Evolutionary conservation across 495 filamentous ascomycete species (phyloP), one percentile per base, ranked within the genome.

Genomic region (Pyronema omphalodes): DNA sequence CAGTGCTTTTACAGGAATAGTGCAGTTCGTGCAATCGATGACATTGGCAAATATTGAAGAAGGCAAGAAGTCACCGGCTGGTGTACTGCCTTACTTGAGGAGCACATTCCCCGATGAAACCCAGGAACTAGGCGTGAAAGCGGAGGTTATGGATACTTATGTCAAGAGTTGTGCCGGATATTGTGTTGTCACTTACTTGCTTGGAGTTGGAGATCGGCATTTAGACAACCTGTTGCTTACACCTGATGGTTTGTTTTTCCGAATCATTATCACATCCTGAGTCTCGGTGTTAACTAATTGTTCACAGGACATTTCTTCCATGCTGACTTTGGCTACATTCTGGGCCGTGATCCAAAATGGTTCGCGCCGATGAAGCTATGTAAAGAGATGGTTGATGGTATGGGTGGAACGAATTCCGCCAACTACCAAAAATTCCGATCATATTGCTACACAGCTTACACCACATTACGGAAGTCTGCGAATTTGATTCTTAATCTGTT

Each of bases 371-470:
- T 99, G 81, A 99, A 99, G 62, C 77, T 99, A 17, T 86, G 83
- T 68, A 86, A 87, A 61, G 91, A 99, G 64, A 99, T 99, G 91
- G 83, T 95, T 11, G 91, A 96, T 60, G 89, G 88, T 51, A 95
- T 99, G 91, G 91, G 91, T 53, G 88, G 93, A 6, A 72, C 78
- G 4, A 73, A 74, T 29, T 84, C 81, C 23, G 76, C 81, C 14
- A 78, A 93, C 46, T 96, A 93, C 64, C 68, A 78, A 11, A 76
- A 83, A 44, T 99, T 96, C 68, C 87, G 88, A 63, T 82, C 87
- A 60, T 93, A 95, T 68, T 94, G 88, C 67, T 95, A 93, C 67
- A 89, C 93, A 0, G 87, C 91, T 0, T 99, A 89, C 66, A 86
- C 84, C 12, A 86, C 91, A 15, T 71, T 99, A 33, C 78, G 91